Percentiles rank a stretch among this genome's conserved stretches.
These are phyloP conservation scores for Penicillium soppii DNA, from an alignment of 495 filamentous ascomycete genomes.

Conservation along the genomic window DNA sequence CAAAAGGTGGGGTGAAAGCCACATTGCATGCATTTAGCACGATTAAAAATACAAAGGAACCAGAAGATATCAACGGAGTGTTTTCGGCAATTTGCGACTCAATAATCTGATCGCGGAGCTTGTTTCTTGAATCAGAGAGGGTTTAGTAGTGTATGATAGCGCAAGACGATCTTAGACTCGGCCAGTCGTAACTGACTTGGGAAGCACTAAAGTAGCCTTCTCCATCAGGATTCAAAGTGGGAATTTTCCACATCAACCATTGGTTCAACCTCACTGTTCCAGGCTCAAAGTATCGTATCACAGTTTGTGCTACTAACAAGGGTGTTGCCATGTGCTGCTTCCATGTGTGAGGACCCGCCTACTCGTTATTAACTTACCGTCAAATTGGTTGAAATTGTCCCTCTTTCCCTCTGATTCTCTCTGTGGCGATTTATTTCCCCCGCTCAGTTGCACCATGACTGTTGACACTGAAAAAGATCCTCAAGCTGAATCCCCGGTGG, in stretches of 20 bases:
- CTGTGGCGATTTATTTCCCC: not conserved
- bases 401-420: not conserved
- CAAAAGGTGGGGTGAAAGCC: not conserved
- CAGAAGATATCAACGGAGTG: not conserved
- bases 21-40: too few relatives aligned
- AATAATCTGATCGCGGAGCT: not conserved
- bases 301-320: not conserved
- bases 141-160: not conserved
- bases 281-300: not conserved
- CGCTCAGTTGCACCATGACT: conserved; percentile 3
- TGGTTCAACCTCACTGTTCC: not conserved
- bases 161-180: not conserved
- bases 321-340: conserved; percentile 1
- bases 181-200: not conserved
- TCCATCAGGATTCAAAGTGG: not conserved
- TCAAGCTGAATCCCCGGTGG: conserved; percentile 5
- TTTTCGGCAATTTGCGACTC: not conserved
- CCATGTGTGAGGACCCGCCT: not conserved
- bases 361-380: not conserved
- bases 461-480: conserved; percentile 8
- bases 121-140: not conserved
- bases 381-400: not conserved
- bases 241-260: not conserved
- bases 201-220: not conserved
- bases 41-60: not conserved